Evolutionary conservation across 2,329 filamentous ascomycete genomes (phyloP).

Genomic region (Sarocladium strictum): DNA sequence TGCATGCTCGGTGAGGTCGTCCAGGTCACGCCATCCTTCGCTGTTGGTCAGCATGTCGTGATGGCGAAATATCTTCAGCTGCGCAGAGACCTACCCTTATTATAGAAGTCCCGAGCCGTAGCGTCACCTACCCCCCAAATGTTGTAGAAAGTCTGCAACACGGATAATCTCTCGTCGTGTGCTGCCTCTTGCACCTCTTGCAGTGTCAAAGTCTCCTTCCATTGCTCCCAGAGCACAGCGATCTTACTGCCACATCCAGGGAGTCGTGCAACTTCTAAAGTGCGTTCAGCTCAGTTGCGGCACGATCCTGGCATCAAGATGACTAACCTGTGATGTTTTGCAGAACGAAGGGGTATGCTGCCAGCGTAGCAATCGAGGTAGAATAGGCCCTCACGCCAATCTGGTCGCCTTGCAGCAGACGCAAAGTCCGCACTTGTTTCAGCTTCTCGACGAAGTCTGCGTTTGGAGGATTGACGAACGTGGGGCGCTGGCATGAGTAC

Average conservation of each 20-base stretch:
- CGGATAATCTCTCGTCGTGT: constrained; percentile 55
- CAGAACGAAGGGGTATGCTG: constrained; percentile 65
- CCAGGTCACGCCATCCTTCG: constrained; percentile 69
- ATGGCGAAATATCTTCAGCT: neutral
- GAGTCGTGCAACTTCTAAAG: constrained; percentile 50
- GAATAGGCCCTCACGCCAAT: constrained; percentile 83
- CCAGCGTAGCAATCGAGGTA: constrained; percentile 74
- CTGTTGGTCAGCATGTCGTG: neutral
- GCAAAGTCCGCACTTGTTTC: constrained; percentile 64
- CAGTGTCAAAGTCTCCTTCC: constrained; percentile 53
- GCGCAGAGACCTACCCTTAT: constrained; percentile 36
- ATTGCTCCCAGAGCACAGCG: constrained; percentile 71
- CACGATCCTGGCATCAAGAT: constrained; percentile 12
- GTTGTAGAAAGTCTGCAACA: constrained; percentile 66
- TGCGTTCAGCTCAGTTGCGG: neutral
- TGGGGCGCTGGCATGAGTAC: constrained; percentile 78
- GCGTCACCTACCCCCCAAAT: constrained; percentile 90
- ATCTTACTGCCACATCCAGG: constrained; percentile 82
- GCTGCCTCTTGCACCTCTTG: constrained; percentile 59
- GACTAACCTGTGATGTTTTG: constrained; percentile 32
- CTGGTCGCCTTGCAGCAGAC: constrained; percentile 66
- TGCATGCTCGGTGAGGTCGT: constrained; percentile 78
- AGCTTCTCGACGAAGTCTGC: constrained; percentile 67
- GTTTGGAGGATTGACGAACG: constrained; percentile 66
- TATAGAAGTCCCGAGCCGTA: constrained; percentile 77